Conservation (phyloP, 1,284 basidiomycete genomes). For the Caloboletus firmus region DNA sequence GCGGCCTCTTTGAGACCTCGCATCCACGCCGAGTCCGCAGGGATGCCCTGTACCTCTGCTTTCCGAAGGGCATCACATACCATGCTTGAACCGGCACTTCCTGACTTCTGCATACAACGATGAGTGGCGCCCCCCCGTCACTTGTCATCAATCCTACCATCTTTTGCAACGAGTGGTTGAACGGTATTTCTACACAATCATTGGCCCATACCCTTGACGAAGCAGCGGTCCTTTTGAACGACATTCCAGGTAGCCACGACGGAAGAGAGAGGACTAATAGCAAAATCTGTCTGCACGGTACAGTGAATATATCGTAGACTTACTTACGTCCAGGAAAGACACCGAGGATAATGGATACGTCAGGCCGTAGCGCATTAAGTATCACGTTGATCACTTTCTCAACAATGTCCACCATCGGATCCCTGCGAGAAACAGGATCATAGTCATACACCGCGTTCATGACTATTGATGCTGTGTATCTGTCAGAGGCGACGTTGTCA, state of each 20-base stretch:
- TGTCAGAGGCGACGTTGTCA: background rate
- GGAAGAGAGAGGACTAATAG: constrained; percentile 14
- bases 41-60: constrained; percentile 1
- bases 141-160: background rate
- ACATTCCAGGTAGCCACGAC: constrained; percentile 21
- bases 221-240: constrained; percentile 7
- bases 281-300: background rate
- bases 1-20: constrained; percentile 15
- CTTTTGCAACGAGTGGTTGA: constrained; percentile 8
- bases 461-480: constrained; percentile 18
- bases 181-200: constrained; percentile 13
- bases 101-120: constrained; percentile 7
- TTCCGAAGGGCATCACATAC: constrained; percentile 13
- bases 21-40: constrained; percentile 8
- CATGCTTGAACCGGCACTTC: constrained; percentile 7
- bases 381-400: constrained; percentile 9
- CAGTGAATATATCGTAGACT: background rate
- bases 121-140: background rate
- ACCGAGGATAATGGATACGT: constrained; percentile 15
- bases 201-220: constrained; percentile 8
- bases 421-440: constrained; percentile 16
- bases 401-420: constrained; percentile 12
- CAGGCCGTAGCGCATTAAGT: constrained; percentile 10
- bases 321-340: constrained; percentile 20
- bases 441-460: constrained; percentile 23